A percentile compares a stretch with the other conserved stretches of the same genome.
These are phyloP conservation scores for Pythium scleroteichum DNA, from an alignment of 352 stramenopile species.

Conservation along the genomic window DNA sequence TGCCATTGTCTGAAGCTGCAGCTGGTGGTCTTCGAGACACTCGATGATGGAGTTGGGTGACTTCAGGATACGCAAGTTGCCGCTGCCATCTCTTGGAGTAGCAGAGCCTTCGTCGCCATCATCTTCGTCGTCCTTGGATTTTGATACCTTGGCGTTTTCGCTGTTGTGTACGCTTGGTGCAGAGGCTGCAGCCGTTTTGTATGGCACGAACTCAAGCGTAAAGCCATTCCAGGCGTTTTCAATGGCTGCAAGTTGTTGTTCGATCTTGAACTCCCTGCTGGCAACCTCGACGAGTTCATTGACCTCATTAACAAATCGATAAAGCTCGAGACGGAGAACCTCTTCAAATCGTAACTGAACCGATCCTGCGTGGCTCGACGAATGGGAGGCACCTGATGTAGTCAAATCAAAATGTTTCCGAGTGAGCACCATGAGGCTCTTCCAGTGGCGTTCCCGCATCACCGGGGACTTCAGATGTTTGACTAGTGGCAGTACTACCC, in stretches of 20 bases:
- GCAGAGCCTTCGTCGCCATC: conserved; percentile 36
- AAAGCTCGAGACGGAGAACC: conserved; percentile 91
- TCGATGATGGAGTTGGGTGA: conserved; percentile 92
- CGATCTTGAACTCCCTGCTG: conserved; percentile 97
- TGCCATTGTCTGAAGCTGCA: conserved; percentile 96
- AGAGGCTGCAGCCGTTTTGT: conserved; percentile 63
- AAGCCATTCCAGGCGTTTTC: conserved; percentile 90
- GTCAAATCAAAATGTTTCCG: conserved; percentile 85
- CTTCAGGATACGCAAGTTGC: conserved; percentile 89
- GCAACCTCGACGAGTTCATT: conserved; percentile 95
- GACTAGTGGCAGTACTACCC: conserved; percentile 88
- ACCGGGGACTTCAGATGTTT: conserved; percentile 87
- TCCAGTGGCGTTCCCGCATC: conserved; percentile 90
- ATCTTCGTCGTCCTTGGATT: conserved; percentile 17
- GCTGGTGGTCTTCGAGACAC: conserved; percentile 93
- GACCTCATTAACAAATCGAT: conserved; percentile 92
- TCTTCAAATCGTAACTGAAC: conserved; percentile 86
- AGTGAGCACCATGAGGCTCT: conserved; percentile 83
- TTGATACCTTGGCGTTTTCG: conserved; percentile 1
- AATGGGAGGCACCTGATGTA: background rate
- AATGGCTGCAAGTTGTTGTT: conserved; percentile 94
- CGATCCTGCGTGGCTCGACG: conserved; percentile 16
- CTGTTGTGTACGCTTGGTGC: background rate
- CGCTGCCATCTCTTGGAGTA: conserved; percentile 21
- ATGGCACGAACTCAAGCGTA: conserved; percentile 90